Evolutionary conservation across 192 early-diverging fungal genomes (phyloP).

Genomic region (Podila horticola): DNA sequence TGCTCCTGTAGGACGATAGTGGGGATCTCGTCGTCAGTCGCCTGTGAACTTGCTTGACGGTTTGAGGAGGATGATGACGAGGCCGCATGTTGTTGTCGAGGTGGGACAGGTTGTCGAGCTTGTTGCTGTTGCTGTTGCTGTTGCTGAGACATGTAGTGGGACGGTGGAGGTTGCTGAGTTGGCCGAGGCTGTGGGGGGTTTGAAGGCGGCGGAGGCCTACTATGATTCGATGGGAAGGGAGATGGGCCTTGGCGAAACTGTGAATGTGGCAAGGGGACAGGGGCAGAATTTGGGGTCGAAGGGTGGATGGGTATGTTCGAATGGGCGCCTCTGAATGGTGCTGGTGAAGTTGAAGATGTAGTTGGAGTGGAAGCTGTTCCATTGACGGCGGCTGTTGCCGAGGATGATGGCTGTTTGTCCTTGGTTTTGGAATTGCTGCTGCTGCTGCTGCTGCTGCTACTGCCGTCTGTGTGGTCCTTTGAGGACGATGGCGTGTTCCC

Average conservation of each 20-base stretch:
- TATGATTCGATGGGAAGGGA: slow-evolving; percentile 5
- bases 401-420: slow-evolving; percentile 2
- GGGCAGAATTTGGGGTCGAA: neutral
- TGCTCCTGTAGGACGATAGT: slow-evolving; percentile 47
- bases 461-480: slow-evolving; percentile 5
- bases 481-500: slow-evolving; percentile 35
- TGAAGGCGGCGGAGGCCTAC: slow-evolving; percentile 6
- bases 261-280: neutral
- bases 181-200: slow-evolving; percentile 10
- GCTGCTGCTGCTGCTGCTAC: neutral
- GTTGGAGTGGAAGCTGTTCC: neutral
- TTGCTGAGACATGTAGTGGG: neutral
- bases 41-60: neutral
- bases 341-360: neutral
- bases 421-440: neutral
- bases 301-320: slow-evolving; percentile 37
- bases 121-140: slow-evolving; percentile 11
- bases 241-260: neutral
- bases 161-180: slow-evolving; percentile 5
- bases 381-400: neutral
- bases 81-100: neutral
- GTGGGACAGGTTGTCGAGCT: neutral
- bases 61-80: neutral
- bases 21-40: slow-evolving; percentile 39
- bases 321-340: slow-evolving; percentile 6